These are phyloP conservation scores for Fusarium brachygibbosum DNA, from an alignment of 2,329 filamentous ascomycete species.

Conservation along the genomic window DNA sequence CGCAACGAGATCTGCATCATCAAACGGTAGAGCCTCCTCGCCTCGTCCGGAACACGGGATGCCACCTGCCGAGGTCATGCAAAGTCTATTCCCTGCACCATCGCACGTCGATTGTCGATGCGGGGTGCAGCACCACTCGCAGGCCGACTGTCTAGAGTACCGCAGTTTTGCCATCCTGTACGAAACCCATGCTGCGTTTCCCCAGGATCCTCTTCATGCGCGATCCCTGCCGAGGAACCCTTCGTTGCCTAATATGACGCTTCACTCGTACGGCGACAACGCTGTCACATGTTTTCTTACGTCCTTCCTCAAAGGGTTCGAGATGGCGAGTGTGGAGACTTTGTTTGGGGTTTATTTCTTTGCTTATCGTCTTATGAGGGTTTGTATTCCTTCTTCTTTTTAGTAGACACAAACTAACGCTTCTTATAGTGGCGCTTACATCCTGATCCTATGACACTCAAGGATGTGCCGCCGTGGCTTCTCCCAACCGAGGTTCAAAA, in stretches of 20 bases:
- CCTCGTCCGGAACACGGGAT: constrained; percentile 16
- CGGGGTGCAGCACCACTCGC: constrained; percentile 44
- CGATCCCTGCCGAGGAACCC: constrained; percentile 45
- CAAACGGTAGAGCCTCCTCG: not conserved
- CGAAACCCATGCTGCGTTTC: constrained; percentile 44
- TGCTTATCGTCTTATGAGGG: constrained; percentile 45
- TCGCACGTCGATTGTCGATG: constrained; percentile 47
- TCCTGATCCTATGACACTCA: constrained; percentile 41
- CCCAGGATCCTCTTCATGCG: constrained; percentile 36
- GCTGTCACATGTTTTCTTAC: constrained; percentile 42
- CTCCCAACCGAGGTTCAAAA: constrained; percentile 44
- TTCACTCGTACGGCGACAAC: constrained; percentile 45
- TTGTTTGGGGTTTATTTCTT: constrained; percentile 46
- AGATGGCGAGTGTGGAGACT: constrained; percentile 43
- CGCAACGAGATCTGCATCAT: constrained; percentile 12
- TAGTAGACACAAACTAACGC: not conserved
- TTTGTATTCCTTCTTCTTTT: not conserved
- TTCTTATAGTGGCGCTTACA: constrained; percentile 43
- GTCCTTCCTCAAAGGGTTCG: constrained; percentile 44
- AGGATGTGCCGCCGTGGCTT: constrained; percentile 42
- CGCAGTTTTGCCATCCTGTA: constrained; percentile 47
- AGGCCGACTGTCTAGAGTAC: constrained; percentile 45
- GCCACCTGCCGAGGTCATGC: constrained; percentile 23
- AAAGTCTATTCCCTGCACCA: constrained; percentile 27
- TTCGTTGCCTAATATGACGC: constrained; percentile 40